phyloP scores from a whole-genome alignment of 805 yeast genomes.

The Spencermartinsiella europaea region DNA sequence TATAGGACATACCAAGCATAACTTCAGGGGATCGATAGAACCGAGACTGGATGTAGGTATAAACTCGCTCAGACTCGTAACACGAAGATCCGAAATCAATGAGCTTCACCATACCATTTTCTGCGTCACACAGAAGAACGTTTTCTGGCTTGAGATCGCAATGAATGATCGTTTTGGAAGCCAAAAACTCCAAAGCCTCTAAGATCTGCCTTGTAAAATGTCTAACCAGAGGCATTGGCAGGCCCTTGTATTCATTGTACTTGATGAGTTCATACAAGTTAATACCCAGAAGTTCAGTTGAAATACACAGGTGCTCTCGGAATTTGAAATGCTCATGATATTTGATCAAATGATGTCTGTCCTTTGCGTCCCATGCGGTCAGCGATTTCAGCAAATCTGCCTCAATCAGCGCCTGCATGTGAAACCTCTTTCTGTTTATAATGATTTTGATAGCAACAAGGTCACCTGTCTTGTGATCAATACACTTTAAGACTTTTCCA shows the following conservation, averaged over 20 bases:
- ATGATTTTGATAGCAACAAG: constrained; percentile 73
- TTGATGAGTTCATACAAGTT: constrained; percentile 56
- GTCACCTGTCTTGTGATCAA: constrained; percentile 56
- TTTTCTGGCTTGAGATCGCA: constrained; percentile 89
- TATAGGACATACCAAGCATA: constrained; percentile 82
- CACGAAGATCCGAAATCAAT: constrained; percentile 71
- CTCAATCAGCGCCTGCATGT: constrained; percentile 73
- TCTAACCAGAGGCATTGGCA: constrained; percentile 30
- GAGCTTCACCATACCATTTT: constrained; percentile 50
- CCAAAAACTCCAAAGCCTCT: constrained; percentile 56
- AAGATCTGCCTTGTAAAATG: constrained; percentile 52
- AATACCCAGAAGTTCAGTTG: constrained; percentile 64
- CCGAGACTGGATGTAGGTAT: constrained; percentile 92
- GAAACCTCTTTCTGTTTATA: constrained; percentile 66
- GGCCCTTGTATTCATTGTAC: constrained; percentile 33
- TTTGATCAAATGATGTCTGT: constrained; percentile 39
- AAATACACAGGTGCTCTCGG: constrained; percentile 77
- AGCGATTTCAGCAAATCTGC: constrained; percentile 59
- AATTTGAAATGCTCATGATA: constrained; percentile 70
- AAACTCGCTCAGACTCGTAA: constrained; percentile 68
- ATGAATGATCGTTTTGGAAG: constrained; percentile 56
- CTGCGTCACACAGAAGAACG: constrained; percentile 49
- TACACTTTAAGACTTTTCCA: constrained; percentile 68
- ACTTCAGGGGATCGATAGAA: constrained; percentile 96
- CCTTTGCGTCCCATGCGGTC: constrained; percentile 30